phyloP scores from a whole-genome alignment of 192 early-diverging fungal species.

The Coemansia aciculifera region DNA sequence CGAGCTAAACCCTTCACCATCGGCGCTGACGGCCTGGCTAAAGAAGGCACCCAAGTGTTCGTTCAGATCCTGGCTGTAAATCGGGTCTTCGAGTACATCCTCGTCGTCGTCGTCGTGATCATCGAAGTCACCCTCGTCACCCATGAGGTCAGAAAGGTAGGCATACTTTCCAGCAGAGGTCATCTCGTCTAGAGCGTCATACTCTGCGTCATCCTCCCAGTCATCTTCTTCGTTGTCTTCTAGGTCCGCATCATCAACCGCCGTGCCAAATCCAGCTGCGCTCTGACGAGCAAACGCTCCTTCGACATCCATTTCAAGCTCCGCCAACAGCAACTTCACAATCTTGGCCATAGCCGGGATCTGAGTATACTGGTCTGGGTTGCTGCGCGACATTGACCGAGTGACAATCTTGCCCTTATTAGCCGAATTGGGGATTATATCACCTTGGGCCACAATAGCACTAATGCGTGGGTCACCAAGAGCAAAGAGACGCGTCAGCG shows the following conservation, averaged over 20 bases:
- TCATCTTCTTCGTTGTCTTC: constrained; percentile 53
- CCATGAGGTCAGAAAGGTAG: constrained; percentile 29
- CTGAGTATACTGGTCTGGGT: constrained; percentile 72
- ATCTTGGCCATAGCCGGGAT: constrained; percentile 84
- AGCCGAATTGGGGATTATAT: constrained; percentile 60
- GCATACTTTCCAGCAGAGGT: constrained; percentile 23
- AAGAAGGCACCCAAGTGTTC: constrained; percentile 38
- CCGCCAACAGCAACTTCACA: constrained; percentile 79
- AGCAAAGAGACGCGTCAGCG: constrained; percentile 72
- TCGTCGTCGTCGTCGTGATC: constrained; percentile 47
- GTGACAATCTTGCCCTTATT: constrained; percentile 59
- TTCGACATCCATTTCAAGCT: constrained; percentile 70
- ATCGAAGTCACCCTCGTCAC: constrained; percentile 22
- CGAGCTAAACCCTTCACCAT: constrained; percentile 20
- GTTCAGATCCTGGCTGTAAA: constrained; percentile 52
- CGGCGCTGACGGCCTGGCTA: constrained; percentile 16
- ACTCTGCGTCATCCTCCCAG: constrained; percentile 60
- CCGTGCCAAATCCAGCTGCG: constrained; percentile 57
- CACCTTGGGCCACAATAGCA: constrained; percentile 75
- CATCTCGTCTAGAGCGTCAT: constrained; percentile 11
- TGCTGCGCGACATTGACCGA: constrained; percentile 54
- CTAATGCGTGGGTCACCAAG: constrained; percentile 67
- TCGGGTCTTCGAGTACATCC: constrained; percentile 42
- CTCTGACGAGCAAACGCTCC: constrained; percentile 59
- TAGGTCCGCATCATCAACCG: constrained; percentile 48